Evolutionary conservation across 2,329 filamentous ascomycete species (phyloP).

Genomic region (Fusarium fracticaudum): DNA sequence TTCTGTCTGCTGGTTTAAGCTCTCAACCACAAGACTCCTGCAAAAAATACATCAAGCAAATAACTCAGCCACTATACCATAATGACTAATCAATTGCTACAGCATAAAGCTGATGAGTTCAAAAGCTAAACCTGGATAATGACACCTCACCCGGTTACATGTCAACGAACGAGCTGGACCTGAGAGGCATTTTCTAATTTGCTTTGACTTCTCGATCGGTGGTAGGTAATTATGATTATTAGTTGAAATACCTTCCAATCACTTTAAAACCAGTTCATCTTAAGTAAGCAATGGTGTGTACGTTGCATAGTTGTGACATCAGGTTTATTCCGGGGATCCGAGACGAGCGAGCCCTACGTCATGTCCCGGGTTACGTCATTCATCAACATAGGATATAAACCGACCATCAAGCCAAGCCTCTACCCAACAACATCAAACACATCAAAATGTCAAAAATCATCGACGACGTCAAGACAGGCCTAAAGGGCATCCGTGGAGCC

Average conservation of each 20-base stretch:
- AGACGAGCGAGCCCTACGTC: not conserved
- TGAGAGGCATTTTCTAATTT: not conserved
- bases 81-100: no score
- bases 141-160: no score
- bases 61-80: no score
- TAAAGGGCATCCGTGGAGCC: conserved; percentile 38
- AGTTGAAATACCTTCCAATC: not conserved
- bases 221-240: fast-evolving
- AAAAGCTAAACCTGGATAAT: no score
- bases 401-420: not conserved
- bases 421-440: no score
- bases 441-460: conserved; percentile 34
- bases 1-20: no score
- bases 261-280: not conserved
- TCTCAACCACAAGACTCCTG: fast-evolving
- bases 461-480: conserved; percentile 36
- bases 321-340: not conserved
- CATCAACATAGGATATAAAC: not conserved
- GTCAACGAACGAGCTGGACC: not conserved
- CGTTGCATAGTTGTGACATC: not conserved
- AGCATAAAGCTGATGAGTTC: no score
- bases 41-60: no score
- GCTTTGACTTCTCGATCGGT: not conserved
- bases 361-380: not conserved
- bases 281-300: not conserved